Percentiles rank a stretch among this genome's conserved stretches.
Evolutionary conservation across 306 rosid genomes (phyloP).

Genomic region (Hylodesmum podocarpum): DNA sequence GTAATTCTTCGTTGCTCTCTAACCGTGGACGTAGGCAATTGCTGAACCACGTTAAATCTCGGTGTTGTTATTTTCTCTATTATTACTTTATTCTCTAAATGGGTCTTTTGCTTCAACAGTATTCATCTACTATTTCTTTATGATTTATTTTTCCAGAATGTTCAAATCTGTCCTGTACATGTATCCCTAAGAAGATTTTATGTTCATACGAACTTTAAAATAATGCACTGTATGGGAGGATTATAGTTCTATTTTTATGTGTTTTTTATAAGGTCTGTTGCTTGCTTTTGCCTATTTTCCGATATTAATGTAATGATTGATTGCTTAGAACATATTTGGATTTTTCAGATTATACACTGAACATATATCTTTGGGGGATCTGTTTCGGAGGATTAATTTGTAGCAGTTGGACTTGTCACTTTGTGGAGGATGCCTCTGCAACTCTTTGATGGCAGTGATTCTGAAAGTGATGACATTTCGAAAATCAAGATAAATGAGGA

Average conservation of each 20-base stretch:
- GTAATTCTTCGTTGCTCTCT: no score
- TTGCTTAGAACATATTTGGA: neutral
- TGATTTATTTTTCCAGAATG: no score
- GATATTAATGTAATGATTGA: neutral
- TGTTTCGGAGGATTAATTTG: neutral
- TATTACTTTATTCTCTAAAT: no score
- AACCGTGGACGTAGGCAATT: no score
- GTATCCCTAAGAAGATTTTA: neutral
- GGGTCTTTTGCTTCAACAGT: no score
- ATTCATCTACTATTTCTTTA: no score
- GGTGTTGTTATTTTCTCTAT: no score
- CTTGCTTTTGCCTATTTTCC: neutral
- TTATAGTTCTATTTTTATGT: neutral
- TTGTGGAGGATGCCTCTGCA: constrained; percentile 35
- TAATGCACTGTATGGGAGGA: neutral
- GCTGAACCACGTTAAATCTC: no score
- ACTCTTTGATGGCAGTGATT: constrained; percentile 65
- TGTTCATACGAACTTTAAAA: neutral
- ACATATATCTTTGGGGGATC: neutral
- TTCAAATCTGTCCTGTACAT: no score
- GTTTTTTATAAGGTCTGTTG: neutral
- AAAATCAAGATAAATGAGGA: constrained; percentile 57
- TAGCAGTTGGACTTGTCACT: neutral
- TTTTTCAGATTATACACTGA: constrained; percentile 19
- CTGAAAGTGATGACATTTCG: constrained; percentile 52